Conservation (phyloP, 495 filamentous ascomycete genomes). For the Massariosphaeria phaeospora region DNA sequence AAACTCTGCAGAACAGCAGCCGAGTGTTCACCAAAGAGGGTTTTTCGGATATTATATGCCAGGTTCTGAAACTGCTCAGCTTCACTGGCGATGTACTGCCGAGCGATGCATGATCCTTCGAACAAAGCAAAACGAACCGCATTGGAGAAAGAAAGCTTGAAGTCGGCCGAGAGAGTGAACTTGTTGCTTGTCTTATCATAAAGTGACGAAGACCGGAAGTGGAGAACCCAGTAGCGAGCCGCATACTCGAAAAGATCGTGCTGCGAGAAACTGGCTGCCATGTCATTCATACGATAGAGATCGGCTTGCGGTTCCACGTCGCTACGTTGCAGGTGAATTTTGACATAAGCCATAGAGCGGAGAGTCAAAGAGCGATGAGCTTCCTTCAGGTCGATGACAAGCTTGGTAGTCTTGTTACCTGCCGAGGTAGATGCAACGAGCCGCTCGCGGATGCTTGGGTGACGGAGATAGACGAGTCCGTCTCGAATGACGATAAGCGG, state of each 20-base stretch:
- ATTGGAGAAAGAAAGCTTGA: slow-evolving; percentile 50
- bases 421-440: slow-evolving; percentile 11
- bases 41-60: slow-evolving; percentile 43
- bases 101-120: slow-evolving; percentile 21
- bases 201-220: slow-evolving; percentile 53
- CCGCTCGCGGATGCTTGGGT: slow-evolving; percentile 49
- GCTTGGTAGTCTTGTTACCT: slow-evolving; percentile 37
- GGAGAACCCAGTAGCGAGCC: slow-evolving; percentile 55
- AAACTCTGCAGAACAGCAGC: slow-evolving; percentile 51
- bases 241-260: slow-evolving; percentile 55
- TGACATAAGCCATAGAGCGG: slow-evolving; percentile 49
- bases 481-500: slow-evolving; percentile 32
- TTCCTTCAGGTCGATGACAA: slow-evolving; percentile 46
- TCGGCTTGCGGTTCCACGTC: slow-evolving; percentile 22
- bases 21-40: slow-evolving; percentile 54
- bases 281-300: slow-evolving; percentile 1
- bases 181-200: slow-evolving; percentile 44
- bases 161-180: slow-evolving; percentile 45
- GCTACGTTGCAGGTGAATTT: slow-evolving; percentile 20
- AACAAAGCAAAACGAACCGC: slow-evolving; percentile 39
- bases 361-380: slow-evolving; percentile 53
- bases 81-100: slow-evolving; percentile 22
- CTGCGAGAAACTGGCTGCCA: slow-evolving; percentile 46
- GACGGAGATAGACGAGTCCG: slow-evolving; percentile 54
- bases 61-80: slow-evolving; percentile 24